Evolutionary conservation across 257 asterid genomes (phyloP), one percentile per base, ranked within the genome.

Genomic region (Scutellaria galericulata): DNA sequence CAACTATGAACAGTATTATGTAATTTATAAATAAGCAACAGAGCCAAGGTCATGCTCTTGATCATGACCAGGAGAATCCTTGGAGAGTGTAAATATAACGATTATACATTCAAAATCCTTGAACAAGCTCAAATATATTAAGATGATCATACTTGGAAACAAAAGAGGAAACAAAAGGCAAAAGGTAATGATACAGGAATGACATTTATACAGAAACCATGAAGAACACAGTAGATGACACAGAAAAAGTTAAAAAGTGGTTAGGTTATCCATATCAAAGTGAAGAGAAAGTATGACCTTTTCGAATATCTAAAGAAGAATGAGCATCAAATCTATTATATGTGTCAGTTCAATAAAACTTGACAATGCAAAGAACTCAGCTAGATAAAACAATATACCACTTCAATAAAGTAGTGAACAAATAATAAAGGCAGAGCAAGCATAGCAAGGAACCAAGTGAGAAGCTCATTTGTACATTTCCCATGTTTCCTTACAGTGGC

Each of bases 401-500:
- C 56, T 67, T 31, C 27, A 15, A 24, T 22, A 10, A 67, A 35
- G n/a, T 68, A 18, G 20, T 31, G 5, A 63, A 64, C 14, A 45
- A 56, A 56, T 8, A 39, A 35, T 12, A 39, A 18, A 13, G 31
- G 35, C 65, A 59, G 57, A 57, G 65, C 70, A 58, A 72, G 70
- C 67, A 80, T 27, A n/a, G 8, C 40, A 41, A 60, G 39, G 52
- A 52, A 58, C 31, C 47, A 66, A 51, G 15, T 18, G 35, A 31
- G 11, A 27, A 39, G 31, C 15, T 64, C 44, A 31, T 31, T 31
- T 7, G 9, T 39, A 22, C 61, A 50, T 50, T 75, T 70, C 54
- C 62, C 41, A 59, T 47, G 64, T 73, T 76, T 75, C 73, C 98
- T 90, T 89, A 94, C 99, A 73, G 97, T 86, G 74, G 97, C 96